Percentiles rank a stretch among this genome's conserved stretches.
phyloP scores from a whole-genome alignment of 495 filamentous ascomycete genomes.

The Talaromyces ruber region DNA sequence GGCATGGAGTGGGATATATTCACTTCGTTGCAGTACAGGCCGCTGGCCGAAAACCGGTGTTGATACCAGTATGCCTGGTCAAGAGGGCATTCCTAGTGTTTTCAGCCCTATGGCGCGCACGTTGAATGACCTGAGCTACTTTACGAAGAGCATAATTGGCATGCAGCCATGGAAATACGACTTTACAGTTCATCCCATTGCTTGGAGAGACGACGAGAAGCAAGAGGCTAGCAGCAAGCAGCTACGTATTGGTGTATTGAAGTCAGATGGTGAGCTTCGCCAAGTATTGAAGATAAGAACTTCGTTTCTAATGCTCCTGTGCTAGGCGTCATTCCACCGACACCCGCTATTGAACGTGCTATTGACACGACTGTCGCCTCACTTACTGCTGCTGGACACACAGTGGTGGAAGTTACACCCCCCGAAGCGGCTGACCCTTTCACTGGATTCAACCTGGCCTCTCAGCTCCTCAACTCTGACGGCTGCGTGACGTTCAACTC shows the following conservation, averaged over 20 bases:
- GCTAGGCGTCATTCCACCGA: conserved; percentile 69
- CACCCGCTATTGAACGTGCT: conserved; percentile 75
- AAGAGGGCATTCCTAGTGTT: conserved; percentile 84
- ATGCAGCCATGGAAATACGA: conserved; percentile 95
- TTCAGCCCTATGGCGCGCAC: conserved; percentile 94
- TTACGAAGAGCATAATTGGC: conserved; percentile 64
- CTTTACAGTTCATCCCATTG: conserved; percentile 72
- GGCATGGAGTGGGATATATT: conserved; percentile 87
- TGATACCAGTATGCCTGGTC: conserved; percentile 83
- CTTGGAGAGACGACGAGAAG: conserved; percentile 60
- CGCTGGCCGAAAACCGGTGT: conserved; percentile 86
- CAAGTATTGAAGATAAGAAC: background rate
- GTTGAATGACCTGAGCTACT: conserved; percentile 75
- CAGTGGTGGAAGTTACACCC: conserved; percentile 61
- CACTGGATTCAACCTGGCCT: conserved; percentile 69
- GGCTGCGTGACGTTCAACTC: conserved; percentile 75
- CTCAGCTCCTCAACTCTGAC: conserved; percentile 80
- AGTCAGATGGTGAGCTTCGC: conserved; percentile 53
- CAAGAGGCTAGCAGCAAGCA: conserved; percentile 49
- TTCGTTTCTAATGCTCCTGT: background rate
- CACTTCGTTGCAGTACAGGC: conserved; percentile 86
- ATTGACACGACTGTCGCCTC: conserved; percentile 60
- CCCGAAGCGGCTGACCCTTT: conserved; percentile 54
- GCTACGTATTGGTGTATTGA: conserved; percentile 69
- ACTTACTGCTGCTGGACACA: conserved; percentile 63